Conservation (phyloP, 371 early-diverging fungal species). For the Rhizopus delemar region DNA sequence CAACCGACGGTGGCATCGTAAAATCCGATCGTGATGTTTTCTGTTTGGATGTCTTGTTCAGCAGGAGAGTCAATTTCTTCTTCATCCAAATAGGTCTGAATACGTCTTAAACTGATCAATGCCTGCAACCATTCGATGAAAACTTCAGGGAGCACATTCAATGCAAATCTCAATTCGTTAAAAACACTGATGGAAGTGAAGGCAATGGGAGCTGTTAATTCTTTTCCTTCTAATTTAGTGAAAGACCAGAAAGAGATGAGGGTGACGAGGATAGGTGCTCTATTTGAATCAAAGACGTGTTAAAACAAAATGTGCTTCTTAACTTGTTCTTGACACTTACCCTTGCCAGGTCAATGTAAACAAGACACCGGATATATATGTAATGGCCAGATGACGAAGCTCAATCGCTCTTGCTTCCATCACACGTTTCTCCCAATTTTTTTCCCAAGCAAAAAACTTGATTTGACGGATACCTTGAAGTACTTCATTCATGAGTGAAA, state of each 20-base stretch:
- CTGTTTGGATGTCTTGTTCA: conserved; percentile 41
- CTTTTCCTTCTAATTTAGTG: conserved; percentile 53
- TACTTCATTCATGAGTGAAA: conserved; percentile 57
- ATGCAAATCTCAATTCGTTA: conserved; percentile 51
- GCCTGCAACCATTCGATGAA: conserved; percentile 35
- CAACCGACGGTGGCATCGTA: conserved; percentile 44
- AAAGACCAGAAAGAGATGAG: conserved; percentile 56
- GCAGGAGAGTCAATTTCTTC: conserved; percentile 68
- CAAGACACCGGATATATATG: conserved; percentile 28
- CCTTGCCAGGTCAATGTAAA: conserved; percentile 41
- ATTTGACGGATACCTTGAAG: conserved; percentile 71
- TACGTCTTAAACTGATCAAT: conserved; percentile 56
- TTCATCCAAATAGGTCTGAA: conserved; percentile 74
- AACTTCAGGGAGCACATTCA: conserved; percentile 57
- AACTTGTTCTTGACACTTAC: conserved; percentile 2
- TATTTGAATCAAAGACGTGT: conserved; percentile 2
- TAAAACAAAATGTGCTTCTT: neutral
- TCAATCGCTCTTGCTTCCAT: conserved; percentile 54
- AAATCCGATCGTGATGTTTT: conserved; percentile 33
- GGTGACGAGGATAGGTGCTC: conserved; percentile 56
- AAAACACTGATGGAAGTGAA: conserved; percentile 62
- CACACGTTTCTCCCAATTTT: conserved; percentile 43
- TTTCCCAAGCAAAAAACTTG: conserved; percentile 71
- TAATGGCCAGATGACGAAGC: conserved; percentile 47
- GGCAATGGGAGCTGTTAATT: conserved; percentile 59